Evolutionary conservation across 495 filamentous ascomycete species (phyloP), one percentile per base, ranked within the genome.

Genomic region (Xylaria scruposa): DNA sequence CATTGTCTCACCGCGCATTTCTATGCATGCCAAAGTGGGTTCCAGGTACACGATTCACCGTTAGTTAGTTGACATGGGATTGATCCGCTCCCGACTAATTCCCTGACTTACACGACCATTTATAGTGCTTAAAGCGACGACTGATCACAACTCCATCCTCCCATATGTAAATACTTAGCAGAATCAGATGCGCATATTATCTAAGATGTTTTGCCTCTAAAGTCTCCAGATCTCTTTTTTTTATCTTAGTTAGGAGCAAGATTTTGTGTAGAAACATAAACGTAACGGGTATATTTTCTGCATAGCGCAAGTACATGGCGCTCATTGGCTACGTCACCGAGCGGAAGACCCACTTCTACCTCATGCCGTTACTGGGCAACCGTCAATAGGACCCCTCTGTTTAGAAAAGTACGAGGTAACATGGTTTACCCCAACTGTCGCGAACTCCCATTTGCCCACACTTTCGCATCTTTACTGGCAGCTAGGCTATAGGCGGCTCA

Each of bases 1-100:
- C 44, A 61, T 75, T 75, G 67, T 61, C 68, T 62, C 29, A 51
- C 56, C 26, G 56, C 68, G 63, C 70, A 72, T 75, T 49, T 75
- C 70, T 73, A 49, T 42, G 63, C 66, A 68, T 68, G 36, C 66
- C 51, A 46, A 36, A 31, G 21, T 44, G 21, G 66, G 66, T 36
- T 21, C 31, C 29, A n/a, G n/a, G n/a, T 38, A 19, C 21, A 26
- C 58, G 19, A 21, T 60, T n/a, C 36, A 12, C 10, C 19, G 42
- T 64, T n/a, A 24, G 42, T 64, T 64, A 26, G 61, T 42, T 33
- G 61, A 47, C 42, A 38, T 19, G 42, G 21, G 38, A 31, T 64
- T 46, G 13, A 12, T 8, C 47, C 26, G 33, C 58, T 33, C 58
- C 17, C 2, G 58, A 31, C 58, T 3, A 6, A 38, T 38, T 38